Evolutionary conservation across 345 rosid genomes (phyloP).

Genomic region (Citrus sp.): DNA sequence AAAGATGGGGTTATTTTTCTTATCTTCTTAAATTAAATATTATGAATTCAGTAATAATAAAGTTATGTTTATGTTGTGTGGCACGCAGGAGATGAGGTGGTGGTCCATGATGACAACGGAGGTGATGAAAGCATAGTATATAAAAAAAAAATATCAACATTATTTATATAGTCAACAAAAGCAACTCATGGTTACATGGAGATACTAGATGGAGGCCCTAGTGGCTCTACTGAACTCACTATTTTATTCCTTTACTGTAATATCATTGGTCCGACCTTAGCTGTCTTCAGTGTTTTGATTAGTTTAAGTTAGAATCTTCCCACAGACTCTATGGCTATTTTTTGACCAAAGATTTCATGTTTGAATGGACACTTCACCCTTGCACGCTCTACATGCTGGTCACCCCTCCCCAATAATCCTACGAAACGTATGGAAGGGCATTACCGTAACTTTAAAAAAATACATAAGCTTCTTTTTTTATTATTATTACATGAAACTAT

Average conservation of each 20-base stretch:
- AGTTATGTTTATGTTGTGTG: conserved; percentile 21
- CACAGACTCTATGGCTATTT: background rate
- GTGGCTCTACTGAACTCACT: background rate
- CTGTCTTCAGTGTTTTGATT: no score
- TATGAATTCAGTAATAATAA: no score
- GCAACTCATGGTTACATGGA: conserved; percentile 18
- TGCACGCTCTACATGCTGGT: no score
- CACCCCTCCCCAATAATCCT: no score
- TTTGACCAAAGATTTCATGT: no score
- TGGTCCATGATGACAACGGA: conserved; percentile 14
- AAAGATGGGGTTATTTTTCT: background rate
- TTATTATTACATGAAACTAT: no score
- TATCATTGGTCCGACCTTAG: no score
- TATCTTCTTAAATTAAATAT: background rate
- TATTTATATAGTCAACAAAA: conserved; percentile 33
- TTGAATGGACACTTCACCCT: no score
- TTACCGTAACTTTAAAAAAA: no score
- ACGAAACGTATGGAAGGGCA: no score
- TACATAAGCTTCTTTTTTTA: no score
- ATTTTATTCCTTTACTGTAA: background rate
- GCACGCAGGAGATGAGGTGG: conserved; percentile 29
- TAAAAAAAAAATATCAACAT: no score
- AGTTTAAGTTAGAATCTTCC: background rate
- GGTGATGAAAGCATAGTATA: background rate
- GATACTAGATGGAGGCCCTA: background rate